phyloP scores from a whole-genome alignment of 768 basidiomycete species.

The Termitomyces sp. region DNA sequence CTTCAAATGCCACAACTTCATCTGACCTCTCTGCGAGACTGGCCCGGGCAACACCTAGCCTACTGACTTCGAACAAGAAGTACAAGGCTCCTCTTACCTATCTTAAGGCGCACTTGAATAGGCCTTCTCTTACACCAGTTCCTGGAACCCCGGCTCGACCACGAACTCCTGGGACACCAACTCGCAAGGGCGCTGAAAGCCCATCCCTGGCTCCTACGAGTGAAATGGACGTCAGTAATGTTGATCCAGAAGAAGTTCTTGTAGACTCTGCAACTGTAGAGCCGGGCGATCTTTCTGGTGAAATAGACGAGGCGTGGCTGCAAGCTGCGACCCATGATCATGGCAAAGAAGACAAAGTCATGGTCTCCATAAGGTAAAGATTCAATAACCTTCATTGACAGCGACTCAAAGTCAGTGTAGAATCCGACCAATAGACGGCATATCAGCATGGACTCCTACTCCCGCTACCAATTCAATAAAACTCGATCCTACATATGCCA shows the following conservation, averaged over 20 bases:
- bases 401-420: constrained; percentile 25
- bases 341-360: constrained; percentile 79
- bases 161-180: constrained; percentile 48
- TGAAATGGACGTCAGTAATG: constrained; percentile 71
- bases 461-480: constrained; percentile 47
- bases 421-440: constrained; percentile 51
- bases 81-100: constrained; percentile 51
- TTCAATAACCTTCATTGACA: constrained; percentile 6
- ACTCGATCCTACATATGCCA: constrained; percentile 51
- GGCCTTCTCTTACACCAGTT: constrained; percentile 36
- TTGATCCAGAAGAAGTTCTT: constrained; percentile 70
- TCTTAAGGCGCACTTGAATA: constrained; percentile 13
- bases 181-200: constrained; percentile 38
- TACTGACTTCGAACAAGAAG: constrained; percentile 46
- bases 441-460: constrained; percentile 52
- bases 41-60: constrained; percentile 21
- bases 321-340: constrained; percentile 37
- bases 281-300: constrained; percentile 58
- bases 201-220: constrained; percentile 42
- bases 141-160: constrained; percentile 55
- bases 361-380: constrained; percentile 75
- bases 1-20: constrained; percentile 22
- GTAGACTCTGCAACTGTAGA: constrained; percentile 75
- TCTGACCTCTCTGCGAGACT: constrained; percentile 23
- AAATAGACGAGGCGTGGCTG: constrained; percentile 57